Evolutionary conservation across 2,329 filamentous ascomycete genomes (phyloP), one percentile per base, ranked within the genome.

Genomic region (Trichoderma gracile): DNA sequence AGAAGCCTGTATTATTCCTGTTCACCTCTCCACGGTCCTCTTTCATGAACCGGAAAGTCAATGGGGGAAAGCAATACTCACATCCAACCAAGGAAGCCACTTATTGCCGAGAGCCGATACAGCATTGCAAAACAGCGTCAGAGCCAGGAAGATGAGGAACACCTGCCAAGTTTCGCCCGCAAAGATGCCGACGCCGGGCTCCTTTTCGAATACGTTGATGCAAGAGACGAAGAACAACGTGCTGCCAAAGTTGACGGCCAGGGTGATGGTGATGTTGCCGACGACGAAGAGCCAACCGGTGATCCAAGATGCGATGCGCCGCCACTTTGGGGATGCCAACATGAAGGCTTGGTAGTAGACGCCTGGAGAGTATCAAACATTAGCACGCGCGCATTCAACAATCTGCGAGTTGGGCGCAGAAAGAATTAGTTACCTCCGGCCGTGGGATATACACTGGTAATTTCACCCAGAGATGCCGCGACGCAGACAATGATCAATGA

Each of bases 241-340:
- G 3, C 90, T 92, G 7, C 89, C 90, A 71, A 92, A 93, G 79
- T 91, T 91, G 73, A 92, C 89, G n/a, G 89, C 85, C n/a, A 92
- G 80, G 0, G 90, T 92, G 69, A 93, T 93, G 69, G 89, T 92
- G 74, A 92, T 89, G 77, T 93, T 93, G 65, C 91, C 91, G 58
- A 92, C 86, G 19, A 91, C 84, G 73, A 90, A 93, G 23, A 89
- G 80, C 89, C 89, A 93, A 66, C 89, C 89, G 68, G 87, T 89
- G 66, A 90, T 85, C 85, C 88, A 92, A 38, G 87, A 87, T 17
- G 88, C 81, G 17, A 89, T 77, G 47, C 82, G 84, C 60, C 89
- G 86, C 78, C 84, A 89, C 17, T 75, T 76, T 27, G 82, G 74
- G 19, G 87, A 82, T 0, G 89, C 83, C 15, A 93, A 83, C 86